phyloP scores from a whole-genome alignment of 2,329 filamentous ascomycete genomes.

The Penicillium sp. region DNA sequence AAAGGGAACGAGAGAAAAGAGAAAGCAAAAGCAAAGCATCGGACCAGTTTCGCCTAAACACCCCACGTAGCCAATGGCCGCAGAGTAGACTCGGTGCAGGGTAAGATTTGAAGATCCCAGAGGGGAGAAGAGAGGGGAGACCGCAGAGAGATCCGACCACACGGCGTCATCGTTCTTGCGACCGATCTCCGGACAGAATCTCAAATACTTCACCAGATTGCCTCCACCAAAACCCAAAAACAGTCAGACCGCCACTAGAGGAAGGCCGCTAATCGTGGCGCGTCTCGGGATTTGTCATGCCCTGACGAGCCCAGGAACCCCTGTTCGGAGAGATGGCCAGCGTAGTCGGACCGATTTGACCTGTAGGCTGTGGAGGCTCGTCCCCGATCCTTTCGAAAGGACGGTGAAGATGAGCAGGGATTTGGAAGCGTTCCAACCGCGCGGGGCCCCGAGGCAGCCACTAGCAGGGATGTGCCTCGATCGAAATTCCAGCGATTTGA shows the following conservation, averaged over 20 bases:
- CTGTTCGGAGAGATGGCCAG: constrained; percentile 6
- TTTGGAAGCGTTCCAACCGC: background rate
- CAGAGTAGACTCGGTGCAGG: background rate
- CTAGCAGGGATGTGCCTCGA: constrained; percentile 19
- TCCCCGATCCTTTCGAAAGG: background rate
- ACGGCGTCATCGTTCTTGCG: background rate
- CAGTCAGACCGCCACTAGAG: background rate
- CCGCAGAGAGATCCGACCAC: background rate
- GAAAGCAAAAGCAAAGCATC: too few species aligned
- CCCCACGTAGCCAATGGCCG: background rate
- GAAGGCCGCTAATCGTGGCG: constrained; percentile 8
- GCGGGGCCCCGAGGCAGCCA: constrained; percentile 2
- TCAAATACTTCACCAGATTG: background rate
- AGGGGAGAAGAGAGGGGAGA: too few species aligned
- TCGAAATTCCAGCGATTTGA: constrained; percentile 12
- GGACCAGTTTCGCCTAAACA: too few species aligned
- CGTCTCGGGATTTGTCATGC: constrained; percentile 23
- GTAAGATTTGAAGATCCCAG: too few species aligned
- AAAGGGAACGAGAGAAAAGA: too few species aligned
- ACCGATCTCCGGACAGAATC: background rate
- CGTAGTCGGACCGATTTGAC: background rate
- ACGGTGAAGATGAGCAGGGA: background rate
- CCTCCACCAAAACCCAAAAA: background rate
- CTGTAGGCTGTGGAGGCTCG: background rate
- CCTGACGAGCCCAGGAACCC: background rate